phyloP scores from a whole-genome alignment of 495 filamentous ascomycete genomes.

The Tuber aestivum region DNA sequence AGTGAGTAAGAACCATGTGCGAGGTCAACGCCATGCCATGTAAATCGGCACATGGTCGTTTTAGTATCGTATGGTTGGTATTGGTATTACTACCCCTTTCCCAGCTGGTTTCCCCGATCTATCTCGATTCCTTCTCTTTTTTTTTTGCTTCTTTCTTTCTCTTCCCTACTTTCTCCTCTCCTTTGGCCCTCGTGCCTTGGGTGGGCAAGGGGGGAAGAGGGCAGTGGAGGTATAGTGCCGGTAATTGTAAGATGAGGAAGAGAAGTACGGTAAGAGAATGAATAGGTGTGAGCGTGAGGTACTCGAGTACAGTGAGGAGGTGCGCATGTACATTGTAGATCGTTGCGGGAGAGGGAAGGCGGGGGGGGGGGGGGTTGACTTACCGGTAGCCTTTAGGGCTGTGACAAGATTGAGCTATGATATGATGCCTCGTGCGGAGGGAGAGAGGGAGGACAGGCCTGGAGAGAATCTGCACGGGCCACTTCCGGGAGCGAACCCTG shows the following conservation, averaged over 20 bases:
- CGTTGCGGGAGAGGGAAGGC: background rate
- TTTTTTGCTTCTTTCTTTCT: background rate
- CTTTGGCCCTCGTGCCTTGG: background rate
- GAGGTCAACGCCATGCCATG: background rate
- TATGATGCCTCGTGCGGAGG: background rate
- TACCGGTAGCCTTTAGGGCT: background rate
- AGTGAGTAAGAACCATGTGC: background rate
- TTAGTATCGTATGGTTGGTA: background rate
- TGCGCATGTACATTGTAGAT: background rate
- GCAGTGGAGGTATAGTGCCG: background rate
- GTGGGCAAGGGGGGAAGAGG: background rate
- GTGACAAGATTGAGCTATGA: background rate
- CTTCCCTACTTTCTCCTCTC: background rate
- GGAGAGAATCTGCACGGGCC: background rate
- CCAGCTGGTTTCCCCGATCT: background rate
- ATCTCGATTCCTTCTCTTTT: background rate
- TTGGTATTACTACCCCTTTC: background rate
- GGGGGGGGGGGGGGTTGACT: too few relatives aligned
- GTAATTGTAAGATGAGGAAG: background rate
- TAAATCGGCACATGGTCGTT: background rate
- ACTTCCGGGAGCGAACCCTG: background rate
- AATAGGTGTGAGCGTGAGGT: background rate
- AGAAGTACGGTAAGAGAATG: constrained; percentile 1
- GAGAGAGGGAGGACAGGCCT: background rate
- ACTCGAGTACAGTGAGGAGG: background rate